Conservation (phyloP, 305 asterid genomes). For the Fraxinus nigra region DNA sequence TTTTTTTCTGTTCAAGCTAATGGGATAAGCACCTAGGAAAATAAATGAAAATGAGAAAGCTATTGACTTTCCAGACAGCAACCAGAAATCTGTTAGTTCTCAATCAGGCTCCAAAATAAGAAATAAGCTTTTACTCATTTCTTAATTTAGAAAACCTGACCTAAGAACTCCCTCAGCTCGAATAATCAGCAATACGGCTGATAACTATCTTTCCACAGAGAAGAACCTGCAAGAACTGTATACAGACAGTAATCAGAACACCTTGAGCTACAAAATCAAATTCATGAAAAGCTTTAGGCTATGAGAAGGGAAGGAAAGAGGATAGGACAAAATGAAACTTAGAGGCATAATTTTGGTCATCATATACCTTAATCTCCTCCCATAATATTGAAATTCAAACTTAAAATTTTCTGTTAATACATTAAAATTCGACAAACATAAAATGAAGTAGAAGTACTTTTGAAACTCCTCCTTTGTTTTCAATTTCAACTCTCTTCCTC, state of each 20-base stretch:
- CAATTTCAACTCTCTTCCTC: neutral
- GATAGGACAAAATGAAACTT: neutral
- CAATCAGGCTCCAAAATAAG: conserved; percentile 50
- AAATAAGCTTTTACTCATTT: conserved; percentile 35
- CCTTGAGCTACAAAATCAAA: neutral
- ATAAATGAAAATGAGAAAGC: conserved; percentile 11
- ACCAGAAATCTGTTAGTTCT: conserved; percentile 25
- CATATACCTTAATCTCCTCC: neutral
- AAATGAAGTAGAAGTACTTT: neutral
- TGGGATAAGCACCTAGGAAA: conserved; percentile 7
- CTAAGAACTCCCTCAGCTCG: conserved; percentile 29
- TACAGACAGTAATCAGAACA: conserved; percentile 29
- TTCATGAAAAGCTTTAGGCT: neutral
- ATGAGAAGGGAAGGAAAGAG: neutral
- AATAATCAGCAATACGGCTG: conserved; percentile 2
- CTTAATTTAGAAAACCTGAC: conserved; percentile 26
- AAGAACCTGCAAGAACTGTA: conserved; percentile 31
- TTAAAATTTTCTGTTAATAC: neutral
- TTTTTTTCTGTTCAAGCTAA: conserved; percentile 40
- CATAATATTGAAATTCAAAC: neutral
- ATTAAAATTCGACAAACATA: neutral
- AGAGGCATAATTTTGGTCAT: neutral
- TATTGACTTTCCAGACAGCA: conserved; percentile 8
- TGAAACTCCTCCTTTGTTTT: neutral
- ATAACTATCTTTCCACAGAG: conserved; percentile 18